These are phyloP conservation scores for Magnolia sinica DNA, from an alignment of 164 flowering plant species.

Conservation along the genomic window DNA sequence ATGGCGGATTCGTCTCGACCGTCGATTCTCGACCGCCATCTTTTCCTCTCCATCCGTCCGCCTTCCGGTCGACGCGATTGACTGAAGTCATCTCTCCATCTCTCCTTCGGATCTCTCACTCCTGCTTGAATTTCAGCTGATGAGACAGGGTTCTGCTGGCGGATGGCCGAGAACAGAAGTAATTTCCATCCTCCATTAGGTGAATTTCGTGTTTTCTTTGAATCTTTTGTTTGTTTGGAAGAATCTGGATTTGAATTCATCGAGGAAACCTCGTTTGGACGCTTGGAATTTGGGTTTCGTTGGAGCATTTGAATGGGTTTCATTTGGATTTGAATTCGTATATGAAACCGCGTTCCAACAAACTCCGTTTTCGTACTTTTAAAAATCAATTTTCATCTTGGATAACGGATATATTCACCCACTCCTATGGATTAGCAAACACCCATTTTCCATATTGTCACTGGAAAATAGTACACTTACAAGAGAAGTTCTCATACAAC, in stretches of 20 bases:
- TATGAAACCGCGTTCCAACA: background rate
- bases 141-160: slow-evolving; percentile 19
- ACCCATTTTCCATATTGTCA: no score
- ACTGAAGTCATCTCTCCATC: background rate
- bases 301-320: background rate
- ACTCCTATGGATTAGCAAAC: background rate
- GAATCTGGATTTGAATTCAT: background rate
- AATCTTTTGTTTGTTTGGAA: background rate
- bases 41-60: background rate
- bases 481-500: no score
- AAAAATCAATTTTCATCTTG: background rate
- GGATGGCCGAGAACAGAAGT: slow-evolving; percentile 49
- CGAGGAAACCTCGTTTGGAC: background rate
- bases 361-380: background rate
- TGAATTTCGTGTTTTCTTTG: slow-evolving; percentile 6
- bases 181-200: slow-evolving; percentile 37
- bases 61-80: background rate
- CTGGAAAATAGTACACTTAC: no score
- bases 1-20: background rate
- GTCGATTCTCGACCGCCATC: background rate
- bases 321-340: background rate
- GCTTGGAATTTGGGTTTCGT: background rate
- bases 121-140: slow-evolving; percentile 4
- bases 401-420: background rate
- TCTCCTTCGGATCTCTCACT: background rate